Percentiles rank a stretch among this genome's conserved stretches.
Conservation (phyloP, 352 stramenopile genomes). For the Phytopythium helicoides region DNA sequence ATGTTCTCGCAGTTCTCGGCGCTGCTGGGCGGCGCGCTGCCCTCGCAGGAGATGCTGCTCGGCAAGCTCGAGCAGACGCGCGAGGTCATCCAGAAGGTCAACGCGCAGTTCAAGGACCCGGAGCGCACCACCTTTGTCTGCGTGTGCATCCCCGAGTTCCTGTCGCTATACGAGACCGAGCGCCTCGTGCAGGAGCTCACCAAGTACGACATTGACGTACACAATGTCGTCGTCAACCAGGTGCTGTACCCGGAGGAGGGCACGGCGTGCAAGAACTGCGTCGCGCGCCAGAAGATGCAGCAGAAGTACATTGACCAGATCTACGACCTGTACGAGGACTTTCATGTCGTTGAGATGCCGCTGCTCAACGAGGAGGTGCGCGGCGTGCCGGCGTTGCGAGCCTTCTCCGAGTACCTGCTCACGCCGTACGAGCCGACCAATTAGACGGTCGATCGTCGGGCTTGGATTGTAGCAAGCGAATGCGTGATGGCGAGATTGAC, state of each 20-base stretch:
- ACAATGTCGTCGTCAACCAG: conserved; percentile 99
- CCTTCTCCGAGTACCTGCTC: conserved; percentile 94
- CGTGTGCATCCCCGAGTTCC: conserved; percentile 99
- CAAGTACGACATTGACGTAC: conserved; percentile 99
- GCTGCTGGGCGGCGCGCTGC: conserved; percentile 67
- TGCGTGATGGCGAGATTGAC: conserved; percentile 1
- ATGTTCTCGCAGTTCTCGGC: conserved; percentile 87
- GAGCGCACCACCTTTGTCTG: conserved; percentile 99
- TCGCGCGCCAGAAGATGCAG: conserved; percentile 98
- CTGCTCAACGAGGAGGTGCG: conserved; percentile 98
- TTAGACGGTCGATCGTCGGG: conserved; percentile 16
- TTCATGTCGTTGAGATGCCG: conserved; percentile 99
- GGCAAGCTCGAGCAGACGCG: conserved; percentile 95
- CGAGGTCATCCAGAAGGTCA: conserved; percentile 98
- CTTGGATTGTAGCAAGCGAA: not conserved
- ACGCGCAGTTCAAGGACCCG: conserved; percentile 98
- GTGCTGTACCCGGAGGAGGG: conserved; percentile 91
- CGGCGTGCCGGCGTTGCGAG: conserved; percentile 91
- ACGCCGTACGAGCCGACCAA: conserved; percentile 89
- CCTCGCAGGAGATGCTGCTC: conserved; percentile 94
- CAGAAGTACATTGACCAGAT: conserved; percentile 99
- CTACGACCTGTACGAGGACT: conserved; percentile 99
- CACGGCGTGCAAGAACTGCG: conserved; percentile 91
- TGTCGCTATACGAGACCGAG: conserved; percentile 99
- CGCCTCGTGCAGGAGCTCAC: conserved; percentile 98